Conservation (phyloP, 2,329 filamentous ascomycete genomes). For the Apiospora hydei region DNA sequence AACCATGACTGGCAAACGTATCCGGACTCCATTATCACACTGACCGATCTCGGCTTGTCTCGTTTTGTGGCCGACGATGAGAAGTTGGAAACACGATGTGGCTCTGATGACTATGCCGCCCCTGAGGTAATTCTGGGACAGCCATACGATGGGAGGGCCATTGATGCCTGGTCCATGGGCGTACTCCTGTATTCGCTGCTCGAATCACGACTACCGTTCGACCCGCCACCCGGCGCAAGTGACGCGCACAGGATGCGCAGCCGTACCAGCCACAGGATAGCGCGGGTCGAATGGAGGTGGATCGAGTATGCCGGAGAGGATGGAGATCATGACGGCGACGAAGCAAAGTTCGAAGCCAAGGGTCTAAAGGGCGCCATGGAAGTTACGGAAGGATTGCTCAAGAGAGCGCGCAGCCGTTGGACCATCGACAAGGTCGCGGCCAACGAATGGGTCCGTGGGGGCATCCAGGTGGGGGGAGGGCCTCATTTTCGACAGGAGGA, state of each 20-base stretch:
- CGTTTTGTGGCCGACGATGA: conserved; percentile 85
- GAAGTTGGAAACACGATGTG: conserved; percentile 90
- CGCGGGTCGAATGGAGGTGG: conserved; percentile 95
- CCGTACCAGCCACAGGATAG: conserved; percentile 91
- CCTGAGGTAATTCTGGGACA: conserved; percentile 96
- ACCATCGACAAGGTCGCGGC: conserved; percentile 75
- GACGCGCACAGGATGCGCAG: conserved; percentile 80
- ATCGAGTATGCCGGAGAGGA: conserved; percentile 83
- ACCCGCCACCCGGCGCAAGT: conserved; percentile 82
- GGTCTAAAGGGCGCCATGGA: conserved; percentile 78
- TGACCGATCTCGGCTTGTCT: conserved; percentile 91
- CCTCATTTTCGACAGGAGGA: conserved; percentile 66
- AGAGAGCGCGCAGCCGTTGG: conserved; percentile 82
- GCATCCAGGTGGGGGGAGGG: conserved; percentile 72
- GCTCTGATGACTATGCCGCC: conserved; percentile 95
- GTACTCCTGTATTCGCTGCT: conserved; percentile 93
- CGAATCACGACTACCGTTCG: conserved; percentile 92
- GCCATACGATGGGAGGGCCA: conserved; percentile 89
- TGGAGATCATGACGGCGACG: conserved; percentile 80
- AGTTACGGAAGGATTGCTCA: conserved; percentile 84
- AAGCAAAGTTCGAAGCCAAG: conserved; percentile 65
- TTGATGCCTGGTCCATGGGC: conserved; percentile 94
- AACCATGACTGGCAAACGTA: conserved; percentile 75
- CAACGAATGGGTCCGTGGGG: conserved; percentile 78
- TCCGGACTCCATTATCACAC: conserved; percentile 82